phyloP scores from a whole-genome alignment of 805 yeast genomes.

The Cyberlindnera amylophila region DNA sequence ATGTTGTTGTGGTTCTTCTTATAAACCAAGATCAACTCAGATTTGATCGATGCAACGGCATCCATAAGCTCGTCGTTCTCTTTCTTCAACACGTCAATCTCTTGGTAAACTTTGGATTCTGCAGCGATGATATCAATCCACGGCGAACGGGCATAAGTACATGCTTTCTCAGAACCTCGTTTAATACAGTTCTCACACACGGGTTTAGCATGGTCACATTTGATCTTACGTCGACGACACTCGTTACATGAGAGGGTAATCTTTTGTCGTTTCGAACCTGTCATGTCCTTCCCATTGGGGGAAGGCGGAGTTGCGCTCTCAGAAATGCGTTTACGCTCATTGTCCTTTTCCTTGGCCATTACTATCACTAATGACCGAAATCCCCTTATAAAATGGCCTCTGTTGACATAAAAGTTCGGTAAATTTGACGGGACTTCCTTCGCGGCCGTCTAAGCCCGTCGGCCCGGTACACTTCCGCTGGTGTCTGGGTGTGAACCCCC shows the following conservation, averaged over 20 bases:
- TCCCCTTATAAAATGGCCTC: no score
- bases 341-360: neutral
- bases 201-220: slow-evolving; percentile 23
- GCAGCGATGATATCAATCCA: slow-evolving; percentile 23
- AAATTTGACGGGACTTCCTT: no score
- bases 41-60: slow-evolving; percentile 13
- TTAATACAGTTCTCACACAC: slow-evolving; percentile 19
- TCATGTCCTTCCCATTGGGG: neutral
- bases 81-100: slow-evolving; percentile 18
- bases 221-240: slow-evolving; percentile 23
- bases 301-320: neutral
- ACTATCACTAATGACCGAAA: no score
- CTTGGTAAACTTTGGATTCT: slow-evolving; percentile 21
- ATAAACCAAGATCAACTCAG: slow-evolving; percentile 12
- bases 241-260: slow-evolving; percentile 19
- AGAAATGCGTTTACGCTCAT: neutral
- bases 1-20: slow-evolving; percentile 16
- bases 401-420: no score
- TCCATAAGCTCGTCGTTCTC: slow-evolving; percentile 21
- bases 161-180: slow-evolving; percentile 11
- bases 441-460: no score
- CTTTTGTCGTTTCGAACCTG: slow-evolving; percentile 17
- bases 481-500: no score
- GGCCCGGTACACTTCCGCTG: no score
- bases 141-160: slow-evolving; percentile 20